Conservation (phyloP, 345 rosid genomes). For the Rhizophora mangle region DNA sequence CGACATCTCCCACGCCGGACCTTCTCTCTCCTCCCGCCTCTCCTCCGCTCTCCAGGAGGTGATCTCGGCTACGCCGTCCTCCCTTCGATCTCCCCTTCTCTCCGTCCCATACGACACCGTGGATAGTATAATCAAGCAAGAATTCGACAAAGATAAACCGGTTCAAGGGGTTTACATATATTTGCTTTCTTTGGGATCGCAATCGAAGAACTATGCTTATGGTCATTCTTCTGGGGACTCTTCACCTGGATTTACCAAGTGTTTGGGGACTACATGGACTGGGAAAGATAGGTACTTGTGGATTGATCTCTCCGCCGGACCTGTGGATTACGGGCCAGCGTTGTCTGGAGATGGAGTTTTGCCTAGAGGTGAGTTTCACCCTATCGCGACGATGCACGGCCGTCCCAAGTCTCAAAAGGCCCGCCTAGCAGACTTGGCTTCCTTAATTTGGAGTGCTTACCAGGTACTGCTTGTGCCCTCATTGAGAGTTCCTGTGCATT, state of each 20-base stretch:
- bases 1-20: constrained; percentile 22
- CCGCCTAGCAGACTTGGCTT: constrained; percentile 69
- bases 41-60: constrained; percentile 42
- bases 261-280: constrained; percentile 82
- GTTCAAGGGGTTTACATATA: constrained; percentile 67
- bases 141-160: constrained; percentile 64
- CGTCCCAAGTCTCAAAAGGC: constrained; percentile 83
- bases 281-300: constrained; percentile 84
- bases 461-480: constrained; percentile 92
- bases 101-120: constrained; percentile 49
- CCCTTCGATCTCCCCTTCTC: constrained; percentile 61
- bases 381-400: constrained; percentile 79
- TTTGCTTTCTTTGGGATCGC: constrained; percentile 58
- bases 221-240: constrained; percentile 67
- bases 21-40: constrained; percentile 32
- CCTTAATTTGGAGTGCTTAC: constrained; percentile 82
- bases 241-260: constrained; percentile 80
- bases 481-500: constrained; percentile 79
- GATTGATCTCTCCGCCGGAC: constrained; percentile 92
- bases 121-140: constrained; percentile 54
- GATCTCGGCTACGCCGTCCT: constrained; percentile 40
- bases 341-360: constrained; percentile 91
- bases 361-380: constrained; percentile 92
- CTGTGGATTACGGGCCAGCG: constrained; percentile 92
- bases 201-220: constrained; percentile 64